Base-by-base conservation (phyloP, 768 basidiomycete species). In the Termitomyces eurrhizus region DNA sequence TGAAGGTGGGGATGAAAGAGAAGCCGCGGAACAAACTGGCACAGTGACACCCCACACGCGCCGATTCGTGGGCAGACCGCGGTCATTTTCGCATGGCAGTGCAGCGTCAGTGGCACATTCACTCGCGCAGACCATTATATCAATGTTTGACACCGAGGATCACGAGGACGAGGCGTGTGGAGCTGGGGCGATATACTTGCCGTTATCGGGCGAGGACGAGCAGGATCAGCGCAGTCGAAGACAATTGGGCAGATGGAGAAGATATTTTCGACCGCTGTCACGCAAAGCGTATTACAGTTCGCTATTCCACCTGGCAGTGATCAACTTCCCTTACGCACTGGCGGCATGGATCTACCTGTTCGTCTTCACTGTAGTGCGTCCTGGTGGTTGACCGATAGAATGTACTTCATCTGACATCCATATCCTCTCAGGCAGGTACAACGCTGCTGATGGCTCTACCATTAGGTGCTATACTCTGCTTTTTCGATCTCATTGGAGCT, bases 261-360 rank as follows among this genome's bases (percentile, higher is more conserved):
- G 75, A 61, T 92, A 93, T 68, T 92, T 89, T 68, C 74, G 83
- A 33, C 92, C 91, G 4, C 59, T 92, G 66, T 57, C 64, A 18
- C 75, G 74, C 61, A 74, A 66, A 61, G 78, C 79, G n/a, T 92
- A 92, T 67, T 89, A 87, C 65, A 71, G 77, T 29, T 75, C 89
- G 0, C 71, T 89, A 32, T 80, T 90, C 57, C 92, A 93, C 69
- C 77, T 93, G 24, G 68, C 85, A 45, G 75, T 89, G 29, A 51
- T 93, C 66, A 93, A 93, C 72, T 90, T 93, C 67, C 90, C 90
- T 0, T 92, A 83, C 66, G 89, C 89, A 16, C 72, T 93, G 60
- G 68, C 77, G n/a, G 87, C 89, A n/a, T 92, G 88, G 86, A 68
- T 91, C 11, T 92, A 84, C 68, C 75, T 90, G 16, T 91, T 93